Base-by-base conservation (phyloP, 1,284 basidiomycete species). In the Takashimella tepidaria region DNA sequence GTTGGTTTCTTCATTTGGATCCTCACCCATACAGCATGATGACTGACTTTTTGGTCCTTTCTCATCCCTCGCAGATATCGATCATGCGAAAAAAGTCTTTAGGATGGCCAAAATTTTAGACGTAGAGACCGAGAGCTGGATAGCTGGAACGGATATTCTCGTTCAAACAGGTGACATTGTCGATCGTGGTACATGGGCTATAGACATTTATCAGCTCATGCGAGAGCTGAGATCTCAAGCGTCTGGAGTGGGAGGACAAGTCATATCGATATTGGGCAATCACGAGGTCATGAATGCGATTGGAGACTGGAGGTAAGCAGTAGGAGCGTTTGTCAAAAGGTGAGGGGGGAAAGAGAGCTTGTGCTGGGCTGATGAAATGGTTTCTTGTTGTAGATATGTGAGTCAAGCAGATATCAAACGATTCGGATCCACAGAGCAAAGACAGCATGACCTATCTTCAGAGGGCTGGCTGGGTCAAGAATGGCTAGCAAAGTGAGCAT, bases 101-200 rank as follows among this genome's bases (percentile, higher is more conserved):
- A 79, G 84, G 43, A 88, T 92, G 79, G 83, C 88, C 5, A 79
- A 80, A 3, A 82, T 93, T 5, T 82, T 87, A 3, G 62, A 68
- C 53, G 82, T 87, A 60, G 77, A 81, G n/a, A 66, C 80, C 3
- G 84, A 82, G 0, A 76, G 84, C 50, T 95, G 91, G 91, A 81
- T 82, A 8, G 90, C 85, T 1, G 78, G 85, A 21, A 82, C 83
- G 3, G 88, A 91, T 68, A 83, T 85, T 51, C 84, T 92, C 58
- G 90, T 93, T 13, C 91, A 95, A 77, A 95, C 92, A 0, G 92
- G 92, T 3, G 92, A 96, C 72, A 92, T 95, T 45, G 87, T 95
- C 58, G 91, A 93, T 74, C 79, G 88, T 82, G 92, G 92, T 1
- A 85, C 87, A 43, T 89, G 92, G 73, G 92, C 91, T 0, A 86